A percentile compares a stretch with the other conserved stretches of the same genome.
These are phyloP conservation scores for Pisolithus tinctorius DNA, from an alignment of 768 basidiomycete species.

Conservation along the genomic window DNA sequence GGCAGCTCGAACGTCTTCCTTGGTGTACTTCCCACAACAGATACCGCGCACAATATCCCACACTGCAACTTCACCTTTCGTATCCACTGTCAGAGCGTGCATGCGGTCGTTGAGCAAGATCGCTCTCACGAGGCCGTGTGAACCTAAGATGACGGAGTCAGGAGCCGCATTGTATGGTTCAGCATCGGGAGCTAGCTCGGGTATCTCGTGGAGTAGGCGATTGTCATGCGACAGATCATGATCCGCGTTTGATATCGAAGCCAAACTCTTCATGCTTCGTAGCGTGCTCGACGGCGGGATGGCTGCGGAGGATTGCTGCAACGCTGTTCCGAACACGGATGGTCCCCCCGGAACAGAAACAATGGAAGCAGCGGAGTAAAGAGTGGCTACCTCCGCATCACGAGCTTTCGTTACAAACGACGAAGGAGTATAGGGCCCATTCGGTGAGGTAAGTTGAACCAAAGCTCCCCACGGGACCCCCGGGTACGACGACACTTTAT, in stretches of 20 bases:
- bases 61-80: constrained; percentile 77
- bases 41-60: constrained; percentile 84
- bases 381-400: constrained; percentile 77
- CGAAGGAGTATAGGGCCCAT: constrained; percentile 49
- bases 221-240: constrained; percentile 31
- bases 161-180: constrained; percentile 46
- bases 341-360: constrained; percentile 54
- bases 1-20: constrained; percentile 59
- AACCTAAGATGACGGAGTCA: constrained; percentile 68
- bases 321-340: constrained; percentile 30
- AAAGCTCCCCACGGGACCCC: constrained; percentile 69
- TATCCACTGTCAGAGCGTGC: constrained; percentile 88
- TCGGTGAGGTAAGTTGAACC: constrained; percentile 60
- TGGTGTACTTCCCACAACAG: constrained; percentile 66
- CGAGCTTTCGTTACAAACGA: constrained; percentile 30
- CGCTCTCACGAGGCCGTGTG: constrained; percentile 75
- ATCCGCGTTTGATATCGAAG: constrained; percentile 16
- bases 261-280: constrained; percentile 12
- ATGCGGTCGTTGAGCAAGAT: constrained; percentile 81
- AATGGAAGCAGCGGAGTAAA: constrained; percentile 82
- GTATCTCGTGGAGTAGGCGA: constrained; percentile 51
- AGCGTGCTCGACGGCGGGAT: constrained; percentile 22
- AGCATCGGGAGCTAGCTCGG: constrained; percentile 83
- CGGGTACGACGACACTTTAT: constrained; percentile 34
- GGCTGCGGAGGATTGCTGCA: constrained; percentile 20